These are phyloP conservation scores for Chenopodium formosanum DNA, from an alignment of 148 eudicot species.

Conservation along the genomic window DNA sequence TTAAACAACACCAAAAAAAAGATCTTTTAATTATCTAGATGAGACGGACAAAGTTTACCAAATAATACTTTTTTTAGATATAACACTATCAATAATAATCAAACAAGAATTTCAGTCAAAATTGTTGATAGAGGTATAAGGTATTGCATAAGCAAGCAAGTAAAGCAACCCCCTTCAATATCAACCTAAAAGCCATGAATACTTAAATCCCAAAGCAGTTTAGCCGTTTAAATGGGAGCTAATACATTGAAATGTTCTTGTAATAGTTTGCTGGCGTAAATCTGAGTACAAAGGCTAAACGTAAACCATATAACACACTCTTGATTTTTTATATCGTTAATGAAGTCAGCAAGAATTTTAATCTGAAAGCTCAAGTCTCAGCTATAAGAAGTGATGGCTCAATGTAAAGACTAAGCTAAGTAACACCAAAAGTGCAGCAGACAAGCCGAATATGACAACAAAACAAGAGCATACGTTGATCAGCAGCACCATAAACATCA, in stretches of 20 bases:
- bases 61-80: neutral
- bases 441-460: neutral
- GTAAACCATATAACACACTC: neutral
- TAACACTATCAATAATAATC: neutral
- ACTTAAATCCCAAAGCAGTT: neutral
- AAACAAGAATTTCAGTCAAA: neutral
- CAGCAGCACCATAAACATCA: slow-evolving; percentile 49
- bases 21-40: neutral
- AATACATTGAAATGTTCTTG: neutral
- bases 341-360: neutral
- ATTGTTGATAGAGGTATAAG: neutral
- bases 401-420: neutral
- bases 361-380: neutral
- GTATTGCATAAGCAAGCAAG: neutral
- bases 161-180: neutral
- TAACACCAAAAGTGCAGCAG: neutral
- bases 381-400: neutral
- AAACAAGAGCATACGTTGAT: slow-evolving; percentile 50
- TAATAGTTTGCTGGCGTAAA: neutral
- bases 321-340: neutral
- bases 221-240: neutral
- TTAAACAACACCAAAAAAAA: neutral
- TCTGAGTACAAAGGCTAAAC: neutral
- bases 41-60: neutral
- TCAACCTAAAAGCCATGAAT: neutral